Conservation (phyloP, 495 filamentous ascomycete species). For the Tuber melanosporum region DNA sequence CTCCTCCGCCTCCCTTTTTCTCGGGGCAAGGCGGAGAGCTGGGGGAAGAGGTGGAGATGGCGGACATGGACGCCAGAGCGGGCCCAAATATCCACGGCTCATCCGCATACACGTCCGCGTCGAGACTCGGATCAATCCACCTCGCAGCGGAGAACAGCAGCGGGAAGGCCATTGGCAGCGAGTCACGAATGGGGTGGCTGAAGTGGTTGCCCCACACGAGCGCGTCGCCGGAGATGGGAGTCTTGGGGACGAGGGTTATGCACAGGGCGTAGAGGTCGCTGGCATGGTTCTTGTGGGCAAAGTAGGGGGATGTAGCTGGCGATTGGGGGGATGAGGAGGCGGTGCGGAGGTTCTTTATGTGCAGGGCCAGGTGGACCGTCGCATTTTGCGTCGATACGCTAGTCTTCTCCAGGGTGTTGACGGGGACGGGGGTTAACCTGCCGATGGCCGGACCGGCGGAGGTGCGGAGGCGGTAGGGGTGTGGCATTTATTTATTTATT, state of each 20-base stretch:
- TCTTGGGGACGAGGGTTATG: slow-evolving; percentile 61
- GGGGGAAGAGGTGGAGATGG: slow-evolving; percentile 47
- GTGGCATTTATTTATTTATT: background rate
- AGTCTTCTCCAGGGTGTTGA: slow-evolving; percentile 58
- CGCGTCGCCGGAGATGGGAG: slow-evolving; percentile 58
- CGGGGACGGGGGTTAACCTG: slow-evolving; percentile 59
- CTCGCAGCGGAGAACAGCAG: slow-evolving; percentile 74
- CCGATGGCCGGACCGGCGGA: slow-evolving; percentile 73
- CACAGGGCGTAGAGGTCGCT: slow-evolving; percentile 75
- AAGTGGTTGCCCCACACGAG: slow-evolving; percentile 92
- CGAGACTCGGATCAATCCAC: slow-evolving; percentile 82
- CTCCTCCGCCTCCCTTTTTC: background rate
- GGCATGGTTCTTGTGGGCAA: slow-evolving; percentile 60
- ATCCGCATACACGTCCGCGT: slow-evolving; percentile 82
- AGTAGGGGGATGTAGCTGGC: slow-evolving; percentile 52
- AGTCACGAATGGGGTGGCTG: slow-evolving; percentile 73
- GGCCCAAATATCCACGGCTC: slow-evolving; percentile 76
- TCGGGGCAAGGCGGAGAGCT: background rate
- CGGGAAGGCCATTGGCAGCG: slow-evolving; percentile 77
- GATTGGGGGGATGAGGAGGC: slow-evolving; percentile 17
- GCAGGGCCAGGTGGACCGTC: slow-evolving; percentile 30
- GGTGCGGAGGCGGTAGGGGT: slow-evolving; percentile 58
- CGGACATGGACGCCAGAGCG: slow-evolving; percentile 64
- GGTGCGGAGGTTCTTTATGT: slow-evolving; percentile 27
- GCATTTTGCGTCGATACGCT: slow-evolving; percentile 50